phyloP scores from a whole-genome alignment of 1,284 basidiomycete species.

The Entoloma clypeatum region DNA sequence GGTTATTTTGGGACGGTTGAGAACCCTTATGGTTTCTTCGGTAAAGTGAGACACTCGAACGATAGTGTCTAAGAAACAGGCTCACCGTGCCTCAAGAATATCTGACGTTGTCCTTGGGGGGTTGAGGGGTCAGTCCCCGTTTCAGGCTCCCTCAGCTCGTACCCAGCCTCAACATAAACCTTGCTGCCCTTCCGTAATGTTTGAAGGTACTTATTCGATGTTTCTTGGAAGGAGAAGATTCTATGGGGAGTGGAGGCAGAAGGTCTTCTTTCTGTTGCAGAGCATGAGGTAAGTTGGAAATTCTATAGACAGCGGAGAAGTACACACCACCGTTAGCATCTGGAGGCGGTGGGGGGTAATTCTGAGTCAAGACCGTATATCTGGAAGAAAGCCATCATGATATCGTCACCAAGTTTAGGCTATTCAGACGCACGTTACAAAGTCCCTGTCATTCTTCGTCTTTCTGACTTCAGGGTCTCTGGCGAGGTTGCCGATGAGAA shows the following conservation, averaged over 20 bases:
- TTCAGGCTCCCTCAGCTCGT: conserved; percentile 70
- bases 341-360: conserved; percentile 53
- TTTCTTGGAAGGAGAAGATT: conserved; percentile 63
- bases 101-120: conserved; percentile 69
- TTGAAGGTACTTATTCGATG: conserved; percentile 55
- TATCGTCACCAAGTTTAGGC: background rate
- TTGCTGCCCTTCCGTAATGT: conserved; percentile 62
- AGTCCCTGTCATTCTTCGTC: conserved; percentile 75
- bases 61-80: background rate
- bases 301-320: conserved; percentile 1
- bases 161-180: conserved; percentile 75
- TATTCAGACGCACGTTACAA: conserved; percentile 52
- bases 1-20: conserved; percentile 16
- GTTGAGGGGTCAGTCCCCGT: conserved; percentile 56
- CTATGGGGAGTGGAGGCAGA: conserved; percentile 69
- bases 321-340: conserved; percentile 59
- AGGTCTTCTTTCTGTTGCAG: conserved; percentile 46
- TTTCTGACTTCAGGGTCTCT: conserved; percentile 65
- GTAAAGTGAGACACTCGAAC: background rate
- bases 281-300: conserved; percentile 2
- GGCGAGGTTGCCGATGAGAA: conserved; percentile 69
- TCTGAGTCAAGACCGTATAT: conserved; percentile 67
- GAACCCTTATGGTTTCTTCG: conserved; percentile 23
- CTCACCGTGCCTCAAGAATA: conserved; percentile 72
- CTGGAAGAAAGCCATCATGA: conserved; percentile 30